A percentile compares a stretch with the other conserved stretches of the same genome.
Evolutionary conservation across 2,329 filamentous ascomycete species (phyloP).

Genomic region (Chaetomium globosum): DNA sequence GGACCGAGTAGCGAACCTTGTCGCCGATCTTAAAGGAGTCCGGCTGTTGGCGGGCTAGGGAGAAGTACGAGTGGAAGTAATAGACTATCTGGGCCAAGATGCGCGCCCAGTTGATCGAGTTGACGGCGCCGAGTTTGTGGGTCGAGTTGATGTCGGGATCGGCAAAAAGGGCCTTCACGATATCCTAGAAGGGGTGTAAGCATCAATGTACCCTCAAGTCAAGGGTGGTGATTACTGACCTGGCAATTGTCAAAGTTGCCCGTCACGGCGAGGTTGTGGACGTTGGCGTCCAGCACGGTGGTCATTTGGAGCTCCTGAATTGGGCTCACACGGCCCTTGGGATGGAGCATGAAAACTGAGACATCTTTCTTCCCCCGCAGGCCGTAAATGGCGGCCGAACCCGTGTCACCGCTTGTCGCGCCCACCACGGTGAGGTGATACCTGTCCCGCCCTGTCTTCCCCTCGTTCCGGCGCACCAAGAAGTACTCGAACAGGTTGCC

Average conservation of each 20-base stretch:
- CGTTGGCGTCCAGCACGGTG: constrained; percentile 84
- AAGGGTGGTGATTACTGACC: constrained; percentile 46
- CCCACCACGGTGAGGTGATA: constrained; percentile 86
- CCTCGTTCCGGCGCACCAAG: constrained; percentile 70
- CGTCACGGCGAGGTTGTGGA: constrained; percentile 86
- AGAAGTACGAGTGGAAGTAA: constrained; percentile 95
- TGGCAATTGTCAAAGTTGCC: constrained; percentile 97
- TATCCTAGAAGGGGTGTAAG: constrained; percentile 59
- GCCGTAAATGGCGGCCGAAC: constrained; percentile 94
- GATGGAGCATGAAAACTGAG: constrained; percentile 91
- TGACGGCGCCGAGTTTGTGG: constrained; percentile 86
- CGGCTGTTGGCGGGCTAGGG: constrained; percentile 63
- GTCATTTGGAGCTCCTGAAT: constrained; percentile 98
- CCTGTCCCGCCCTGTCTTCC: constrained; percentile 66
- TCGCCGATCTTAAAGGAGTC: constrained; percentile 64
- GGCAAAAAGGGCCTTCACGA: constrained; percentile 88
- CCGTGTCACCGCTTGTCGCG: constrained; percentile 82
- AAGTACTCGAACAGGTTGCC: constrained; percentile 97
- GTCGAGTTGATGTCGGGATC: constrained; percentile 81
- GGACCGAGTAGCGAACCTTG: constrained; percentile 81
- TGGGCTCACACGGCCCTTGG: constrained; percentile 85
- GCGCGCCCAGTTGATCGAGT: constrained; percentile 94
- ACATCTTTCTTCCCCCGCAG: constrained; percentile 95
- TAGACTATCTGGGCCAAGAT: constrained; percentile 97
- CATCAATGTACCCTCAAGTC: background rate